phyloP scores from a whole-genome alignment of 1,139 yeast species.

The Yamadazyma jaroonii region DNA sequence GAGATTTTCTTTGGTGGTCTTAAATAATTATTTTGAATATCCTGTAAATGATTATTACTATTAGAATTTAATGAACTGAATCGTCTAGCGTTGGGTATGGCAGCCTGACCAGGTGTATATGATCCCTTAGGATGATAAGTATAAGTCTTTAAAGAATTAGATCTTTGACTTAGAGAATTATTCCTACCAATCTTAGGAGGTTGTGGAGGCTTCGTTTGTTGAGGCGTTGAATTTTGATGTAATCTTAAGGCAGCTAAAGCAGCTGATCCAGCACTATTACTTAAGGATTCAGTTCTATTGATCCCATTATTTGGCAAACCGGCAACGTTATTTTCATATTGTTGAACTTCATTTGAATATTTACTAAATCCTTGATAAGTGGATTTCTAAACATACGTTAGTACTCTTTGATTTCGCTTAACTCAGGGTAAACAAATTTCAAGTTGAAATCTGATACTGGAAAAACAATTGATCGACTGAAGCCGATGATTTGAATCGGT shows the following conservation, averaged over 20 bases:
- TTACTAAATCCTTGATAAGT: slow-evolving; percentile 37
- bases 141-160: slow-evolving; percentile 21
- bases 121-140: slow-evolving; percentile 43
- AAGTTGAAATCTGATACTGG: no score
- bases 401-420: background rate
- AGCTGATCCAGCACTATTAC: slow-evolving; percentile 43
- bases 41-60: slow-evolving; percentile 3
- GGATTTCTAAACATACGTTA: slow-evolving; percentile 8
- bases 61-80: slow-evolving; percentile 17
- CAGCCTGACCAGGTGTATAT: slow-evolving; percentile 30
- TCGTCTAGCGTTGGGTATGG: slow-evolving; percentile 17
- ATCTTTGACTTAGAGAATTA: slow-evolving; percentile 14
- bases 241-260: slow-evolving; percentile 42
- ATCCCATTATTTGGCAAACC: slow-evolving; percentile 24
- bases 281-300: slow-evolving; percentile 10
- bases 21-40: slow-evolving; percentile 4
- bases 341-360: slow-evolving; percentile 32
- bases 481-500: no score
- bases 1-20: background rate
- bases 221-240: slow-evolving; percentile 21
- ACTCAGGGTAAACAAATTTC: no score
- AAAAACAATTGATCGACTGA: no score
- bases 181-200: slow-evolving; percentile 9
- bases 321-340: slow-evolving; percentile 24
- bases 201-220: background rate